Evolutionary conservation across 176 grass and related monocot species (phyloP).

Genomic region (Avena eriantha): DNA sequence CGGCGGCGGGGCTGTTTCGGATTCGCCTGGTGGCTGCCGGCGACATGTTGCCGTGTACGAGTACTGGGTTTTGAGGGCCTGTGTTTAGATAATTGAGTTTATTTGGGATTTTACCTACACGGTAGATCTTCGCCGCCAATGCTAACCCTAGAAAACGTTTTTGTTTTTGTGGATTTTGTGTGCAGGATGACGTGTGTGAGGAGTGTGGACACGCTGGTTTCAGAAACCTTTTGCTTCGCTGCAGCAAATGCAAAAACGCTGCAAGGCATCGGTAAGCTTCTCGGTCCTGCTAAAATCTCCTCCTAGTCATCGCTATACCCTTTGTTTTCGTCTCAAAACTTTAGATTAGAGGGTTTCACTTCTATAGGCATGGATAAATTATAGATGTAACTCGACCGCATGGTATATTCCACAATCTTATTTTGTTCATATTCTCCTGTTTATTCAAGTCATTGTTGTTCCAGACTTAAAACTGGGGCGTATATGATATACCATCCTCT

Average conservation of each 20-base stretch:
- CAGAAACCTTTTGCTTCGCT: background rate
- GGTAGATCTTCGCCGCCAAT: background rate
- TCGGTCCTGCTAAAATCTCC: background rate
- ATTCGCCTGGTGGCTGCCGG: background rate
- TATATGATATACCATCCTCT: background rate
- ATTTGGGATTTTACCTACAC: background rate
- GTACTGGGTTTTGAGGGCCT: background rate
- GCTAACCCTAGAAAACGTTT: background rate
- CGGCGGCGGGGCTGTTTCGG: background rate
- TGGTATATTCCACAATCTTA: background rate
- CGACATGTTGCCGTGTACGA: background rate
- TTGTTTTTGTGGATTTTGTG: background rate
- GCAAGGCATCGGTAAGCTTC: slow-evolving; percentile 7
- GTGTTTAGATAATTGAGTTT: background rate
- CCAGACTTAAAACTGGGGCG: too few species aligned
- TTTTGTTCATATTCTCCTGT: background rate
- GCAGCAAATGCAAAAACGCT: background rate
- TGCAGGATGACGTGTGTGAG: slow-evolving; percentile 7
- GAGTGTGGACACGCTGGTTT: background rate
- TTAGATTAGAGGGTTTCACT: background rate
- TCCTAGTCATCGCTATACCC: background rate
- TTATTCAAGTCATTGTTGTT: background rate
- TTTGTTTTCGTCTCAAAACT: background rate
- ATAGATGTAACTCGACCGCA: background rate
- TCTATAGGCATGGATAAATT: background rate